Evolutionary conservation across 768 basidiomycete species (phyloP).

Genomic region (Cystobasidiopsis lactophilus): DNA sequence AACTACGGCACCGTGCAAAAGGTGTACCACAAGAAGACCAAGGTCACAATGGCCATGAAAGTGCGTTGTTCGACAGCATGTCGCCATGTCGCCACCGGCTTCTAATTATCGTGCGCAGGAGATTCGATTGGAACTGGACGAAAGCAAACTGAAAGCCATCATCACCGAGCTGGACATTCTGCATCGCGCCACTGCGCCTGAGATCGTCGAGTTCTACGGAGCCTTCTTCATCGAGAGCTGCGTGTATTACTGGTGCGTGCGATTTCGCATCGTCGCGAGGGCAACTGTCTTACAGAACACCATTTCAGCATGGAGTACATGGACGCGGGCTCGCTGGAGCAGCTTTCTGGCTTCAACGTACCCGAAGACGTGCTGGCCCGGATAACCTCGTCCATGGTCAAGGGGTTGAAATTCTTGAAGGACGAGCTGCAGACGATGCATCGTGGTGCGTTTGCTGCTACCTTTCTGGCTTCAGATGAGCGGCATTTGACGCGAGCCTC

Average conservation of each 20-base stretch:
- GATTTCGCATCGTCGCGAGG: neutral
- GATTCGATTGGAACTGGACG: conserved; percentile 87
- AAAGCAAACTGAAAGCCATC: conserved; percentile 79
- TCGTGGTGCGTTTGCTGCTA: conserved; percentile 3
- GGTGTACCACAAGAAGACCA: conserved; percentile 79
- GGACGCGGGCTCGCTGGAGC: conserved; percentile 93
- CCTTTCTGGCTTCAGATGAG: conserved; percentile 30
- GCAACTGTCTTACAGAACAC: no score
- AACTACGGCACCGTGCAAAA: conserved; percentile 97
- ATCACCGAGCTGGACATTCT: conserved; percentile 97
- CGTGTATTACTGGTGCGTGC: conserved; percentile 55
- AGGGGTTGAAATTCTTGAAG: conserved; percentile 82
- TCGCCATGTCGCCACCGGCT: neutral
- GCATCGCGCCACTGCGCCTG: conserved; percentile 69
- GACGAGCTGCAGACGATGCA: conserved; percentile 68
- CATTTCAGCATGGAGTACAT: conserved; percentile 88
- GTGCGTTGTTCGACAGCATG: conserved; percentile 28
- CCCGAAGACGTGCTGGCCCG: conserved; percentile 60
- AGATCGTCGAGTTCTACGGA: conserved; percentile 96
- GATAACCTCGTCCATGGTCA: conserved; percentile 60
- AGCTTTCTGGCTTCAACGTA: conserved; percentile 39
- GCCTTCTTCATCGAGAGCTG: conserved; percentile 99
- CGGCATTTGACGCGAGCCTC: conserved; percentile 19
- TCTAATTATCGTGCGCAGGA: conserved; percentile 36
- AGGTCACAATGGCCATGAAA: conserved; percentile 98